Evolutionary conservation across 2,329 filamentous ascomycete species (phyloP).

Genomic region (Colletotrichum destructivum): DNA sequence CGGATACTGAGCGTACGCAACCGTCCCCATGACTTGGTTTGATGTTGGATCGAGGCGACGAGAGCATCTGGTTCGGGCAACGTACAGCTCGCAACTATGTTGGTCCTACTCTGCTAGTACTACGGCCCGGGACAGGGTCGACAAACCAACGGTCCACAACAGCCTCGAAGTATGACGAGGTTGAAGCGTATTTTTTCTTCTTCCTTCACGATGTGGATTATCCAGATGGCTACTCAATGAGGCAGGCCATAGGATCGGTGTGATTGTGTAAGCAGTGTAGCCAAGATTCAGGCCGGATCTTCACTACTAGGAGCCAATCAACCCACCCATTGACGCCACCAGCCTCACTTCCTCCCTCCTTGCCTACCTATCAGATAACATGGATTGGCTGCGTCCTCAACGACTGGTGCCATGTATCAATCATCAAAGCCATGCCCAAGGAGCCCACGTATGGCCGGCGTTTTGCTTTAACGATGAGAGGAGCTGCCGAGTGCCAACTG

Average conservation of each 20-base stretch:
- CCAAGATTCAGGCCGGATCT: neutral
- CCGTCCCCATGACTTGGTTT: neutral
- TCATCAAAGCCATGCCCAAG: neutral
- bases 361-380: neutral
- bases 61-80: neutral
- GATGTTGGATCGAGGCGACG: conserved; percentile 3
- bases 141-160: neutral
- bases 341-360: conserved; percentile 10
- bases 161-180: neutral
- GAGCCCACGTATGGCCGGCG: too few relatives aligned
- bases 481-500: neutral
- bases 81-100: neutral
- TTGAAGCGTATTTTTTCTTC: neutral
- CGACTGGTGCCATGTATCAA: neutral
- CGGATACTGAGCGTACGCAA: conserved; percentile 1
- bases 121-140: neutral
- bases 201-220: neutral
- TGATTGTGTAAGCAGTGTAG: neutral
- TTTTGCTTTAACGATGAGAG: neutral
- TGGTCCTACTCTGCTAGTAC: too few relatives aligned
- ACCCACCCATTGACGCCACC: neutral
- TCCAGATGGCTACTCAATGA: neutral
- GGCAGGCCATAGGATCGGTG: neutral
- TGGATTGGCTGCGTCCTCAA: neutral
- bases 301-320: neutral